Evolutionary conservation across 139 green algal species (phyloP).

Genomic region (Penium margaritaceum): DNA sequence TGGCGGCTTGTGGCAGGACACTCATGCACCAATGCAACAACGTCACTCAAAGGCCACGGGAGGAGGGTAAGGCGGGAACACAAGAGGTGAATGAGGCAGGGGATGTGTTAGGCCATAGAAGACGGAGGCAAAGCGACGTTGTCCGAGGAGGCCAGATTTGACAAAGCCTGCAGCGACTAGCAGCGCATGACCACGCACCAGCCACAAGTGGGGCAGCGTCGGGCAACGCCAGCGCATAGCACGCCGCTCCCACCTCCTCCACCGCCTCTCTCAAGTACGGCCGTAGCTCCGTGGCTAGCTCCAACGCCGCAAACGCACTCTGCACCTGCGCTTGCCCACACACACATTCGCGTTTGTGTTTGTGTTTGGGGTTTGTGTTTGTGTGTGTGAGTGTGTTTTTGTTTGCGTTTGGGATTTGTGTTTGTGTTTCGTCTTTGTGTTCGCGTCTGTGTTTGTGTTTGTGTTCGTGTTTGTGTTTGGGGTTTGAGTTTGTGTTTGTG

Average conservation of each 20-base stretch:
- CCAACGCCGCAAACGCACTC: constrained; percentile 14
- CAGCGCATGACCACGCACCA: background rate
- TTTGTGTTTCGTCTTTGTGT: background rate
- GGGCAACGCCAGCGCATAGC: background rate
- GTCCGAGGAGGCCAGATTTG: background rate
- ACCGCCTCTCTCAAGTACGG: constrained; percentile 24
- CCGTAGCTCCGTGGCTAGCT: constrained; percentile 5
- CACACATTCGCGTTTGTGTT: background rate
- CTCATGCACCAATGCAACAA: constrained; percentile 35
- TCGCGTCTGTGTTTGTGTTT: too few species aligned
- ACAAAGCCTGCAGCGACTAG: too few species aligned
- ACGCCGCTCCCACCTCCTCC: constrained; percentile 8
- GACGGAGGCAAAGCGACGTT: background rate
- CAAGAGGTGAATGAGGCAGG: background rate
- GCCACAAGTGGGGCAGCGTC: constrained; percentile 17
- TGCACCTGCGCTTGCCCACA: constrained; percentile 4
- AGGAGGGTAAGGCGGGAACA: background rate
- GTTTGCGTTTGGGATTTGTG: background rate
- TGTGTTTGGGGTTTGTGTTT: background rate
- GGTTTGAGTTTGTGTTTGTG: too few species aligned
- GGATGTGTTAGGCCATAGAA: background rate
- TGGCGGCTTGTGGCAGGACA: too few species aligned
- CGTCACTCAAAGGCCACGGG: background rate
- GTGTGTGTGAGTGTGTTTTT: background rate
- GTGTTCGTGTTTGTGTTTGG: too few species aligned